A percentile compares a stretch with the other conserved stretches of the same genome.
phyloP scores from a whole-genome alignment of 768 basidiomycete genomes.

The Termitomyces sp. region DNA sequence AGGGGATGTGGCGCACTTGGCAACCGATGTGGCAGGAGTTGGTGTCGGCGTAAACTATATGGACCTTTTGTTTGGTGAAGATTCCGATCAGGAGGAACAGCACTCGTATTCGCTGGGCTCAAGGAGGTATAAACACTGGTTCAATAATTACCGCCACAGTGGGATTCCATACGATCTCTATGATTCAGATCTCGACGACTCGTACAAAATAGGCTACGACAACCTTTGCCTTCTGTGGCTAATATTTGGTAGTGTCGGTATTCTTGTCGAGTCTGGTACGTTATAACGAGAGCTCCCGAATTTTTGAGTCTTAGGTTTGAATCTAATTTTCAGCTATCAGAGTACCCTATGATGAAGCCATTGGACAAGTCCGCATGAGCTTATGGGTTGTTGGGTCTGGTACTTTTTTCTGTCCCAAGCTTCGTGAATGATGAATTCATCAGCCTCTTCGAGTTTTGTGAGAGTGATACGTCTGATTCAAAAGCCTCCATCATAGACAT shows the following conservation, averaged over 20 bases:
- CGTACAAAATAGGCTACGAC: not conserved
- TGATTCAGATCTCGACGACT: not conserved
- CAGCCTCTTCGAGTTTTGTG: too few species aligned
- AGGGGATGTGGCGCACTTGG: conserved; percentile 10
- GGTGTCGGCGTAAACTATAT: not conserved
- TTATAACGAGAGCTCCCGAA: not conserved
- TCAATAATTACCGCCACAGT: not conserved
- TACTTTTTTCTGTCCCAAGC: too few species aligned
- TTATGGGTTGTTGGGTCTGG: too few species aligned
- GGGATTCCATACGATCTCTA: conserved; percentile 1
- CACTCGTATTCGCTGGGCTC: not conserved
- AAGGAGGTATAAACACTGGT: not conserved
- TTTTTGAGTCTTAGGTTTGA: too few species aligned
- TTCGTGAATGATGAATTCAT: too few species aligned
- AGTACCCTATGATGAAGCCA: too few species aligned
- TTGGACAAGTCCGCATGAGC: too few species aligned
- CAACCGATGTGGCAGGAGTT: not conserved
- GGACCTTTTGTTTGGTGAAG: not conserved
- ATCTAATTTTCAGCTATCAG: too few species aligned
- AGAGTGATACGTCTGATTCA: too few species aligned
- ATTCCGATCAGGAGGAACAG: not conserved
- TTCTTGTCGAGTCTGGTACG: not conserved
- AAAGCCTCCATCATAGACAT: too few species aligned
- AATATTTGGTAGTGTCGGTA: not conserved
- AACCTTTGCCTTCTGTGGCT: not conserved